Evolutionary conservation across 2,329 filamentous ascomycete genomes (phyloP).

Genomic region (Xylariaceae sp.): DNA sequence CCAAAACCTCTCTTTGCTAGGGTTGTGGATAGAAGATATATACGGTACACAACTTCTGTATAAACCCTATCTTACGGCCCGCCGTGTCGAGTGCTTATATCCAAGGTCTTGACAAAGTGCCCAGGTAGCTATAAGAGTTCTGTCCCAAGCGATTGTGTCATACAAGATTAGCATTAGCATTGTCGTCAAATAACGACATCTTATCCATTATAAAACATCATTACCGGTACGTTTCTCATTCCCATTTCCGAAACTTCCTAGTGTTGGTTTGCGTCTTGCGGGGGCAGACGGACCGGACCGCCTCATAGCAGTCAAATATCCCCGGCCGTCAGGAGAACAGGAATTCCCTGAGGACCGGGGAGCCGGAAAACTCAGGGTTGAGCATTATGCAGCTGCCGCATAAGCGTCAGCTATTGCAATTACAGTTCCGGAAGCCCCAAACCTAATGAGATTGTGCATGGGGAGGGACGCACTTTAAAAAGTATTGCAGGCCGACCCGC

Average conservation of each 20-base stretch:
- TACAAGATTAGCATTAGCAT: constrained; percentile 28
- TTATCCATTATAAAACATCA: constrained; percentile 15
- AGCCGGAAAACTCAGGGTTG: constrained; percentile 89
- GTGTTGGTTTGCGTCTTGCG: not conserved
- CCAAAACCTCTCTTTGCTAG: not conserved
- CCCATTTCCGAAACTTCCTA: not conserved
- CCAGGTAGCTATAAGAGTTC: not conserved
- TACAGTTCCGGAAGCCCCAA: not conserved
- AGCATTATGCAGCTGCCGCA: constrained; percentile 72
- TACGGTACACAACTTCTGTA: not conserved
- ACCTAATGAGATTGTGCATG: not conserved
- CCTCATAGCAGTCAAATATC: not conserved
- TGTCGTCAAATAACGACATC: constrained; percentile 8
- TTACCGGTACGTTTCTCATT: not conserved
- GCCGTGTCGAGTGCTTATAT: not conserved
- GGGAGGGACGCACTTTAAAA: constrained; percentile 68
- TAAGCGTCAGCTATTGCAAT: constrained; percentile 18
- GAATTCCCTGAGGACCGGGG: constrained; percentile 88
- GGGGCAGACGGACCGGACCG: not conserved
- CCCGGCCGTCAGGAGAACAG: constrained; percentile 56
- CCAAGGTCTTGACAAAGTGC: not conserved
- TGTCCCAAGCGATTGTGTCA: constrained; percentile 11
- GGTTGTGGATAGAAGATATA: not conserved
- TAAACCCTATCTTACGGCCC: not conserved
- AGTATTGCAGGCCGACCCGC: constrained; percentile 80